Base-by-base conservation (phyloP, 257 asterid species). In the Oldenlandia corymbosa region DNA sequence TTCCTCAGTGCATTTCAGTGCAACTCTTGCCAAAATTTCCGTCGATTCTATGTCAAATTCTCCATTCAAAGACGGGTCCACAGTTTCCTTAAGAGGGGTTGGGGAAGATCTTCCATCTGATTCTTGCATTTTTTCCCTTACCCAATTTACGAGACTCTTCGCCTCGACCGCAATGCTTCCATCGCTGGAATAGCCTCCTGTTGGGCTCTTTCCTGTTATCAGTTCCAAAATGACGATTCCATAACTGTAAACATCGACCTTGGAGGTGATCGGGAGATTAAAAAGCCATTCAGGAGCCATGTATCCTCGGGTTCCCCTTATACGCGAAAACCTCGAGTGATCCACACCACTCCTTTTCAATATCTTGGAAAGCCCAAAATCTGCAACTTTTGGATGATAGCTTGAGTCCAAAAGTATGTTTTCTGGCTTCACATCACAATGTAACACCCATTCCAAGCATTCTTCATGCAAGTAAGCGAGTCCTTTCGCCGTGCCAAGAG, bases 401-500 rank as follows among this genome's bases (percentile, higher is more conserved):
- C 31, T 55, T 0, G 73, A 34, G 57, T 77, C 76, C 66, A 80
- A 24, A 9, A 80, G 73, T 73, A 80, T 80, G 62, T 57, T 57
- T 18, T 57, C 18, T 18, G 62, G 62, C 62, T 57, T 57, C 46
- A 57, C 62, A 34, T 80, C 86, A 67, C 83, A 80, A 46, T 80
- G 85, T 36, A 80, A 24, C 26, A 80, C 69, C 85, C 81, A 78
- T 30, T 77, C 83, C 31, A 77, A 64, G 60, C 81, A 77, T n/a
- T 80, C 86, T n/a, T 80, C 81, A 30, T 77, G 86, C 63, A 80
- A 63, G 32, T 80, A 80, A 4, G 79, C 77, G 6, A 80, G 81
- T 17, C 81, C 83, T 72, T 52, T 77, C 1, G 86, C 86, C 0
- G 74, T 71, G 0, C 81, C 83, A 0, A 80, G 10, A 0, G 83